phyloP scores from a whole-genome alignment of 75 land plant species.

The Picea sitchensis region DNA sequence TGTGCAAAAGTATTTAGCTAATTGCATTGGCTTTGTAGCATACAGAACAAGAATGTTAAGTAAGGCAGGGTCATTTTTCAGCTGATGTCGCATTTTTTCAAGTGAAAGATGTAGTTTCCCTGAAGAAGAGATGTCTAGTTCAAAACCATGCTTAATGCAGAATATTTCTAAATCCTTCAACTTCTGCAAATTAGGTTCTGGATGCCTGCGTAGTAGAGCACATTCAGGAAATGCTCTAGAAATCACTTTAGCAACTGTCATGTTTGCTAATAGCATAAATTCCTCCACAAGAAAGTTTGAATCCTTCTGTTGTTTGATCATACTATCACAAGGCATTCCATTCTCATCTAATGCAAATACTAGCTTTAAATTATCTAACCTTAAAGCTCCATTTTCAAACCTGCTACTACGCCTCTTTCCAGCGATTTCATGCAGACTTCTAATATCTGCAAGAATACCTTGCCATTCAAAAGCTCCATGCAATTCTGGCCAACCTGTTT shows the following conservation, averaged over 20 bases:
- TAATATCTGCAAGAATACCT: conserved; percentile 57
- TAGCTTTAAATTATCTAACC: conserved; percentile 59
- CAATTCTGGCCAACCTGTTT: conserved; percentile 27
- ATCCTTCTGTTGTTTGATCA: conserved; percentile 41
- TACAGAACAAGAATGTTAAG: conserved; percentile 67
- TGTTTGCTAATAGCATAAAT: conserved; percentile 94
- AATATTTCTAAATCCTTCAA: conserved; percentile 79
- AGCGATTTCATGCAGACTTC: conserved; percentile 56
- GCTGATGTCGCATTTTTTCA: conserved; percentile 47
- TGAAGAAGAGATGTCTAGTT: conserved; percentile 66
- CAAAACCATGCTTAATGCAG: conserved; percentile 70
- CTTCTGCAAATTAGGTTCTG: conserved; percentile 77
- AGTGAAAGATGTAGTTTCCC: conserved; percentile 65
- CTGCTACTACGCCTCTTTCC: conserved; percentile 51
- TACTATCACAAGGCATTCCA: conserved; percentile 76
- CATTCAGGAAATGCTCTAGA: conserved; percentile 75
- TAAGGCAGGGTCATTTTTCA: conserved; percentile 69
- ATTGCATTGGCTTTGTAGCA: conserved; percentile 88
- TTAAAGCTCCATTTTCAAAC: conserved; percentile 69
- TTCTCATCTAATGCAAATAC: conserved; percentile 63
- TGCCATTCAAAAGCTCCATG: conserved; percentile 58
- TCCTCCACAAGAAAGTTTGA: conserved; percentile 84
- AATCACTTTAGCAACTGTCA: conserved; percentile 77
- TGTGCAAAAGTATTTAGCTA: conserved; percentile 80
- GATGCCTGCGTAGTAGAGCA: conserved; percentile 84